Conservation (phyloP, 2,329 filamentous ascomycete genomes). For the Arthrobotrys sinensis region DNA sequence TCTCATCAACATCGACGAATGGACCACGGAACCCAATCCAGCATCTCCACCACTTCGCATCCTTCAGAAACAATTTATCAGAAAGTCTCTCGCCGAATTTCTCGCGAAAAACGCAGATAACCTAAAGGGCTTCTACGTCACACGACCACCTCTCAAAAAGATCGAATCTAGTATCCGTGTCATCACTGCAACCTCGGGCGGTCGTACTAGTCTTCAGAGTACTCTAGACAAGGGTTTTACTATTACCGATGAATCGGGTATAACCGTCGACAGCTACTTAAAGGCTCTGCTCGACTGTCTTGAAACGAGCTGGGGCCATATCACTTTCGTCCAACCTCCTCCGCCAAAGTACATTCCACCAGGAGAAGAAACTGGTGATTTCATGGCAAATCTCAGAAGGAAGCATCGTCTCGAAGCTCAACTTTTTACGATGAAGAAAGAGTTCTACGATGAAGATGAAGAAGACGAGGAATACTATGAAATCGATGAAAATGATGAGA, state of each 20-base stretch:
- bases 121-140: constrained; percentile 44
- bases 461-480: constrained; percentile 14
- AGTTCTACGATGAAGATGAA: constrained; percentile 45
- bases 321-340: constrained; percentile 30
- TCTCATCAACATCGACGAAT: constrained; percentile 55
- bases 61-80: constrained; percentile 47
- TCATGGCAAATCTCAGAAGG: constrained; percentile 19
- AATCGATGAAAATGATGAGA: constrained; percentile 15
- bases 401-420: constrained; percentile 59
- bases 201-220: constrained; percentile 40
- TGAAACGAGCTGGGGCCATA: constrained; percentile 49
- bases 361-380: constrained; percentile 20
- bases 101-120: constrained; percentile 39
- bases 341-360: constrained; percentile 21
- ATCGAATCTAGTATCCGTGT: constrained; percentile 53
- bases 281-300: constrained; percentile 45
- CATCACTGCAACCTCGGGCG: constrained; percentile 45
- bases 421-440: constrained; percentile 58
- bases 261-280: constrained; percentile 46
- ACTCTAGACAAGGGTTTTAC: constrained; percentile 45
- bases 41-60: constrained; percentile 25
- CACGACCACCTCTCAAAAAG: constrained; percentile 53
- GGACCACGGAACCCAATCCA: constrained; percentile 32
- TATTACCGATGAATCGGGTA: constrained; percentile 35
- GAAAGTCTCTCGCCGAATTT: constrained; percentile 41